Conservation (phyloP, 1,139 yeast species). For the Suzukiozyma palmioleophila region DNA sequence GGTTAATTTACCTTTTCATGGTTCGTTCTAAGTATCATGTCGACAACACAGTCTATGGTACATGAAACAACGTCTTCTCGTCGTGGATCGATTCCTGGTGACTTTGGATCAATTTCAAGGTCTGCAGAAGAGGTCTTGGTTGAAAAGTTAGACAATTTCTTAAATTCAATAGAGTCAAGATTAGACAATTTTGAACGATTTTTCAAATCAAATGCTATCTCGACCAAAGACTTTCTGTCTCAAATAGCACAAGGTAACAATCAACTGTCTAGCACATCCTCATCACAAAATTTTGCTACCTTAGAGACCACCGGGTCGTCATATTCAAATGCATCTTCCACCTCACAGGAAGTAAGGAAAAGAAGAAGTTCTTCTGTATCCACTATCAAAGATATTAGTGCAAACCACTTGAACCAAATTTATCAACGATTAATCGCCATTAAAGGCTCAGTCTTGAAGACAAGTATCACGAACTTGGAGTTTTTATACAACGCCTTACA, state of each 20-base stretch:
- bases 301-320: not conserved
- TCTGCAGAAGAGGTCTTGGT: conserved; percentile 47
- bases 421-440: conserved; percentile 42
- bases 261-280: too few relatives aligned
- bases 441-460: conserved; percentile 38
- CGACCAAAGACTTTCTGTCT: not conserved
- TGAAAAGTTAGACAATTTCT: conserved; percentile 48
- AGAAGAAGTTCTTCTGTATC: conserved; percentile 25
- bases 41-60: not conserved
- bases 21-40: not conserved
- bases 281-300: too few relatives aligned
- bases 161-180: conserved; percentile 50
- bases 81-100: not conserved
- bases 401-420: conserved; percentile 32
- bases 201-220: conserved; percentile 19
- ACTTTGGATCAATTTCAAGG: not conserved
- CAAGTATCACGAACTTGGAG: conserved; percentile 43
- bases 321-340: not conserved
- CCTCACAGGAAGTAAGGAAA: conserved; percentile 2
- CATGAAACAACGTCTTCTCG: not conserved
- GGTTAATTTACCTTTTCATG: not conserved
- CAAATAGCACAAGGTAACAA: too few relatives aligned
- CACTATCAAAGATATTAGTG: conserved; percentile 29
- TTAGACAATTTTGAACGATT: conserved; percentile 50
- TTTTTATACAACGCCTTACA: conserved; percentile 47